These are phyloP conservation scores for Naegleria fowleri DNA, from an alignment of 208 protist species.

Conservation along the genomic window DNA sequence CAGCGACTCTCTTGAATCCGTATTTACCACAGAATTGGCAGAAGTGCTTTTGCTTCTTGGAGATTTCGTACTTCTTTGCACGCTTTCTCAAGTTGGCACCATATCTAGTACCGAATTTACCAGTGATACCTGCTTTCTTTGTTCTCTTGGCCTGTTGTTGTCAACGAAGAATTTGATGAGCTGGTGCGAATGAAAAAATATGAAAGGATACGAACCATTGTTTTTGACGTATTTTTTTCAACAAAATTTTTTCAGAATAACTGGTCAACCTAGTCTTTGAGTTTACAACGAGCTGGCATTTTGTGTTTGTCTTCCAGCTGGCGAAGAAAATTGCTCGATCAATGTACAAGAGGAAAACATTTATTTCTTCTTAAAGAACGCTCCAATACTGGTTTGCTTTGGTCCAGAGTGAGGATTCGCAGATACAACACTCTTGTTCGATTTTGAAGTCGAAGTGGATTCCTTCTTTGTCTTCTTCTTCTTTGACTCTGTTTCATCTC, in stretches of 20 bases:
- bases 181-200: neutral
- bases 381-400: neutral
- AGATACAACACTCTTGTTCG: neutral
- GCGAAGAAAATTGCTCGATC: neutral
- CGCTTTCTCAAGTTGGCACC: constrained; percentile 79
- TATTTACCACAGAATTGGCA: constrained; percentile 82
- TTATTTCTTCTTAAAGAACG: neutral
- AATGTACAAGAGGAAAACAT: neutral
- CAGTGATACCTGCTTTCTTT: constrained; percentile 65
- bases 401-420: neutral
- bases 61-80: constrained; percentile 80
- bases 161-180: neutral
- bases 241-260: neutral
- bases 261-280: too few relatives aligned
- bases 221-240: neutral
- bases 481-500: neutral
- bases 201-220: neutral
- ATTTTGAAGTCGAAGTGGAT: neutral
- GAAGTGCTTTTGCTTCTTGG: constrained; percentile 70
- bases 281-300: too few relatives aligned
- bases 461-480: neutral
- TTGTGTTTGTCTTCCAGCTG: neutral
- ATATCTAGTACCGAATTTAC: constrained; percentile 87
- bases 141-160: constrained; percentile 21
- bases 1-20: constrained; percentile 57